Evolutionary conservation across 352 stramenopile genomes (phyloP).

Genomic region (Blastocystis sp.): DNA sequence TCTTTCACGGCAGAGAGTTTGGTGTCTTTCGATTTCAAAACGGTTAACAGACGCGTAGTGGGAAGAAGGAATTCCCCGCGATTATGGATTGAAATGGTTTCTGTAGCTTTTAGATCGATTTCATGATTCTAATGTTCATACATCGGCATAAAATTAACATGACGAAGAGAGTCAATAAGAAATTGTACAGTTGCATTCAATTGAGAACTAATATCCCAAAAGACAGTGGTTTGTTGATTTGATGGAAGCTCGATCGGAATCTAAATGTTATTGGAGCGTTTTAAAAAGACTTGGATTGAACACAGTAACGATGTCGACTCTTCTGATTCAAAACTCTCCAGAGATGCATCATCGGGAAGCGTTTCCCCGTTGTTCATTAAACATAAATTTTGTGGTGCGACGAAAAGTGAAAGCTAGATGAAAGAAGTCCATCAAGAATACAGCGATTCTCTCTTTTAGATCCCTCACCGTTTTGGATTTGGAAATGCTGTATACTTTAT

Average conservation of each 20-base stretch:
- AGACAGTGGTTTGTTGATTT: background rate
- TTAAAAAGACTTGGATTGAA: conserved; percentile 3
- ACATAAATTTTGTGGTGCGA: conserved; percentile 10
- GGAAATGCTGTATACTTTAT: conserved; percentile 37
- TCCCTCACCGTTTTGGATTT: conserved; percentile 8
- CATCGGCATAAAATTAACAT: background rate
- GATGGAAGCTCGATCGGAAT: background rate
- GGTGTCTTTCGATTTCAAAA: background rate
- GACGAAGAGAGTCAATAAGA: background rate
- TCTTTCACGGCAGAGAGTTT: background rate
- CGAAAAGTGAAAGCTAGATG: conserved; percentile 44
- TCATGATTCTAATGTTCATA: background rate
- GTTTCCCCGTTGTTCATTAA: background rate
- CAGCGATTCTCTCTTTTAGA: conserved; percentile 46
- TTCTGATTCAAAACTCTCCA: background rate
- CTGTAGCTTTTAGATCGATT: background rate
- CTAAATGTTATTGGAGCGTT: background rate
- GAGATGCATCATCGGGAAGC: background rate
- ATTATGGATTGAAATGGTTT: background rate
- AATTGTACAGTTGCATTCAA: conserved; percentile 43
- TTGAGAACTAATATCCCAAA: conserved; percentile 52
- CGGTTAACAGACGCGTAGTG: background rate
- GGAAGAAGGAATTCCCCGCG: background rate
- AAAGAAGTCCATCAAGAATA: background rate
- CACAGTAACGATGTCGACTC: background rate